A percentile compares a stretch with the other conserved stretches of the same genome.
These are phyloP conservation scores for Hypsizygus marmoreus DNA, from an alignment of 768 basidiomycete genomes.

Conservation along the genomic window DNA sequence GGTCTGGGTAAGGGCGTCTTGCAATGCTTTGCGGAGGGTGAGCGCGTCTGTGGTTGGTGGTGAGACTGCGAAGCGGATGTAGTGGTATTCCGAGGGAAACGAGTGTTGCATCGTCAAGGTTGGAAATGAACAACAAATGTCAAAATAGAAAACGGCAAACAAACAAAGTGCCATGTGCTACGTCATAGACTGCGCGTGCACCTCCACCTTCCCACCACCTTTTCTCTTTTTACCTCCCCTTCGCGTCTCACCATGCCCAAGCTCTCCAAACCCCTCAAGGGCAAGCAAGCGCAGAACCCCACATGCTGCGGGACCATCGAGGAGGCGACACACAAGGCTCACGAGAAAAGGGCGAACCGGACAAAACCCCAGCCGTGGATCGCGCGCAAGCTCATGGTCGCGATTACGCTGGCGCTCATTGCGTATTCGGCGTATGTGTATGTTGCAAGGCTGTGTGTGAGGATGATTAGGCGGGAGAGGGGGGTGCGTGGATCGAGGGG, in stretches of 20 bases:
- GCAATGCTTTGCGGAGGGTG: constrained; percentile 52
- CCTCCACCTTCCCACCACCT: neutral
- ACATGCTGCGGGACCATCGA: constrained; percentile 57
- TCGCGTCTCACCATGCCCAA: constrained; percentile 1
- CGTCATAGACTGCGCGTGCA: constrained; percentile 10
- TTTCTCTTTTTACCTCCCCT: neutral
- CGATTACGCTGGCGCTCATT: constrained; percentile 58
- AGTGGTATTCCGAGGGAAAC: constrained; percentile 36
- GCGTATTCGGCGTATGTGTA: constrained; percentile 80
- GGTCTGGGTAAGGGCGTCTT: constrained; percentile 53
- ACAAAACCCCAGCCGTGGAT: constrained; percentile 72
- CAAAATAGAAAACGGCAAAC: constrained; percentile 3
- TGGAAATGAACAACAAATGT: neutral
- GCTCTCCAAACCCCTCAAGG: neutral
- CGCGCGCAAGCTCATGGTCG: constrained; percentile 67
- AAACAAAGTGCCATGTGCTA: constrained; percentile 8
- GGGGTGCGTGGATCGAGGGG: constrained; percentile 48
- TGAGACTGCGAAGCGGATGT: constrained; percentile 45
- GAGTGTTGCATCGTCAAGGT: constrained; percentile 21
- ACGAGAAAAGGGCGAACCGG: constrained; percentile 42
- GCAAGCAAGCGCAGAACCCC: constrained; percentile 2
- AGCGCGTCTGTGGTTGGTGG: constrained; percentile 44
- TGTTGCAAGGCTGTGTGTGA: constrained; percentile 66
- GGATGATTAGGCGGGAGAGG: constrained; percentile 57
- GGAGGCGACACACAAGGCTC: constrained; percentile 41